Evolutionary conservation across 2,329 filamentous ascomycete genomes (phyloP), one percentile per base, ranked within the genome.

Genomic region (Botryotinia narcissicola): DNA sequence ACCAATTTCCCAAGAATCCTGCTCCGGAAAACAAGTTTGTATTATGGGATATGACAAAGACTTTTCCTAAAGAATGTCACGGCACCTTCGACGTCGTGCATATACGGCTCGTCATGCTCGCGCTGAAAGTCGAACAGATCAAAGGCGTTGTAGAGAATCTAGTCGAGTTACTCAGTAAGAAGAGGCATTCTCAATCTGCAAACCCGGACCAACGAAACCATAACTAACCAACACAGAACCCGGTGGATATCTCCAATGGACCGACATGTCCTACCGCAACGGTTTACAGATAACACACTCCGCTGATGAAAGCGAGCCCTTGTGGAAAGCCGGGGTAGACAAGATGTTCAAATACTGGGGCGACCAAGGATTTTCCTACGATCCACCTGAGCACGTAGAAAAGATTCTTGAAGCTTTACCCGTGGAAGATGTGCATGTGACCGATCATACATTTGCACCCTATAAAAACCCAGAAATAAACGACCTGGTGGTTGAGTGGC

Each of bases 181-280:
- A 35, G 18, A 37, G 1, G 12, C 20, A 18, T 66, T 25, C 29
- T 20, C 63, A 22, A n/a, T 16, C 29, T 51, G 12, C 63, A 66
- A 3, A 10, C 7, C 16, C 44, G 18, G 20, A 44, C 20, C 20
- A 12, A 35, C 2, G 18, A 66, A 66, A 14, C 3, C 9, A 1
- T 37, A 8, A 37, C 32, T 51, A 67, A 67, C 12, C 22, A 37
- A 2, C 22, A 51, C 63, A 67, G 44, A n/a, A 25, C 63, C 63
- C 9, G 44, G 44, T 10, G 63, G 44, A 8, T 51, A 67, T 51
- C 44, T 67, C 10, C 63, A 67, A 37, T 67, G 63, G 63, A 67
- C 32, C 12, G 63, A 67, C 7, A 6, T n/a, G 1, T 48, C 44
- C 35, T 51, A n/a, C 32, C 25, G 12, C 4, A 10, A 51, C 18